Percentiles rank a stretch among this genome's conserved stretches.
Conservation (phyloP, 345 rosid genomes). For the Acer saccharum region DNA sequence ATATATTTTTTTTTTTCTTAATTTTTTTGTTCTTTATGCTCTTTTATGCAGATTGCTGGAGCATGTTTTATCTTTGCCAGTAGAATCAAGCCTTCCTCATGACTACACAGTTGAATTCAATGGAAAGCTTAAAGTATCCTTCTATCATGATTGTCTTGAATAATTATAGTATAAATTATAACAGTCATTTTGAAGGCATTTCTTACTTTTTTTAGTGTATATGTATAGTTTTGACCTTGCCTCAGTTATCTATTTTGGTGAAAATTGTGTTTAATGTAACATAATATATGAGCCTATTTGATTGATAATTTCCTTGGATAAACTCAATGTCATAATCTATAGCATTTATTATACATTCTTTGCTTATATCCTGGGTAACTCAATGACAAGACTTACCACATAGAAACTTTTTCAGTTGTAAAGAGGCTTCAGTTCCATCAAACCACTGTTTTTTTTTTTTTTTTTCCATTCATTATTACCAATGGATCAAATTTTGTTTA, state of each 20-base stretch:
- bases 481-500: neutral
- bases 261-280: neutral
- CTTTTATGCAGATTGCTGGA: conserved; percentile 69
- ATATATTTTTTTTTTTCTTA: neutral
- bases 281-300: neutral
- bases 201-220: neutral
- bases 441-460: neutral
- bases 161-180: neutral
- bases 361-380: neutral
- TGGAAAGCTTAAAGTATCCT: conserved; percentile 72
- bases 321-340: neutral
- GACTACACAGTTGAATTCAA: conserved; percentile 69
- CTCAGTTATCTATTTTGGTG: neutral
- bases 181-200: neutral
- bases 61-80: conserved; percentile 71
- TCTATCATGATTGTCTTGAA: conserved; percentile 7
- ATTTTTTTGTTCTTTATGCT: neutral
- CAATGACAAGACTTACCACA: neutral
- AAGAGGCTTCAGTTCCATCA: neutral
- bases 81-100: conserved; percentile 61
- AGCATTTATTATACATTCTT: neutral
- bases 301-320: neutral
- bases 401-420: neutral
- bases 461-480: neutral
- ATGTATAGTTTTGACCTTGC: neutral